Conservation (phyloP, 75 land plant genomes). For the Sequoia sempervirens region DNA sequence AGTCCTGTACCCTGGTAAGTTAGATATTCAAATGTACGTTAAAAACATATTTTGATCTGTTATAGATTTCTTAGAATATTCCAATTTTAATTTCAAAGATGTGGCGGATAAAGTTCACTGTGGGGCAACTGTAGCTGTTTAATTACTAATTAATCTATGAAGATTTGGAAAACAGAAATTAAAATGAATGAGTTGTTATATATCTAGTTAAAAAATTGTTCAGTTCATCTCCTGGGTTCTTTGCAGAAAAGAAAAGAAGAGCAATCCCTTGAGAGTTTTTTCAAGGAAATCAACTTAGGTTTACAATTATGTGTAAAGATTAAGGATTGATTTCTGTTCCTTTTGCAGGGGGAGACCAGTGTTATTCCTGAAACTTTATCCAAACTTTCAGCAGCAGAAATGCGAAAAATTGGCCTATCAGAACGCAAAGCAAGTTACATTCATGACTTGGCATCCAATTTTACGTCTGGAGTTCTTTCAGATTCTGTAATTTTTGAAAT, state of each 20-base stretch:
- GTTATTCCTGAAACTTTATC: slow-evolving; percentile 58
- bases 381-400: slow-evolving; percentile 47
- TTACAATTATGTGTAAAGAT: neutral
- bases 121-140: neutral
- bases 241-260: neutral
- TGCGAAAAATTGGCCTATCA: slow-evolving; percentile 78
- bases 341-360: slow-evolving; percentile 41
- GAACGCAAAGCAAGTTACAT: slow-evolving; percentile 80
- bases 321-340: neutral
- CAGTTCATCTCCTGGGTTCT: neutral
- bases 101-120: neutral
- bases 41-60: neutral
- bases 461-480: slow-evolving; percentile 58
- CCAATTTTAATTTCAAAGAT: neutral
- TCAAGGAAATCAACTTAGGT: neutral
- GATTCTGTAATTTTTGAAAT: slow-evolving; percentile 55
- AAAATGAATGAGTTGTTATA: neutral
- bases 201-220: neutral
- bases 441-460: slow-evolving; percentile 77
- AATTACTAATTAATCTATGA: neutral
- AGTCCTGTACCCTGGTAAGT: too few relatives aligned
- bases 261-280: neutral
- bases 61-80: neutral
- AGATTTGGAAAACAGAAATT: neutral
- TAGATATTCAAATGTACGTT: neutral